Base-by-base conservation (phyloP, 192 early-diverging fungal species). In the Podila epicladia region DNA sequence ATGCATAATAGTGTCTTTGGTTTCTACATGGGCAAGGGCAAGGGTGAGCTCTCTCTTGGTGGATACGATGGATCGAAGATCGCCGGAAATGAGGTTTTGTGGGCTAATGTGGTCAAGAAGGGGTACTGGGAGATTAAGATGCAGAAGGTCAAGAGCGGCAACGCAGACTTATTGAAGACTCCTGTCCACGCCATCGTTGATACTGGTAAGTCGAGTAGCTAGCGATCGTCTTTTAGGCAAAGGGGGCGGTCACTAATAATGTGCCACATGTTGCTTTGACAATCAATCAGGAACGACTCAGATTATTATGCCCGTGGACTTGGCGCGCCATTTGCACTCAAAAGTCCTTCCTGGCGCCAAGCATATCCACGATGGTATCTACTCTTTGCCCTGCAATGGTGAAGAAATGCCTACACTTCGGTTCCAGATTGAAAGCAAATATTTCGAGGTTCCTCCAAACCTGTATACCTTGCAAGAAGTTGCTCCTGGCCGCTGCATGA, bases 111-210 rank as follows among this genome's bases (percentile, higher is more conserved):
- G 59, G 83, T 89, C 37, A 92, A 96, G 80, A 97, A 96, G 82
- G 97, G 93, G 0, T 99, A 99, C 86, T 99, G 98, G 98, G 98
- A 99, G 84, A 95, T 98, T 33, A 91, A 90, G 53, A 87, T 99
- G 58, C 89, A 96, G 50, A 86, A 89, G 65, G 89, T 95, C 65
- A 63, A 72, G 38, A 49, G 53, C 5, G 66, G 49, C 6, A 64
- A 72, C 5, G 17, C 24, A 1, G 66, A 72, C 29, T 51, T 80
- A 31, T 29, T 80, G 29, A 80, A 64, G 32, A 37, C 33, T 3
- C 61, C 76, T 4, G 71, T 60, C 41, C 76, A 80, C 38, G 76
- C 76, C 31, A 67, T 80, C 45, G 62, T 80, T 20, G 76, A 80
- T 26, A 80, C 76, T 9, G 76, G 75, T 33, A 20, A 62, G 60